Conservation (phyloP, 768 basidiomycete species). For the Exsudoporus frostii region DNA sequence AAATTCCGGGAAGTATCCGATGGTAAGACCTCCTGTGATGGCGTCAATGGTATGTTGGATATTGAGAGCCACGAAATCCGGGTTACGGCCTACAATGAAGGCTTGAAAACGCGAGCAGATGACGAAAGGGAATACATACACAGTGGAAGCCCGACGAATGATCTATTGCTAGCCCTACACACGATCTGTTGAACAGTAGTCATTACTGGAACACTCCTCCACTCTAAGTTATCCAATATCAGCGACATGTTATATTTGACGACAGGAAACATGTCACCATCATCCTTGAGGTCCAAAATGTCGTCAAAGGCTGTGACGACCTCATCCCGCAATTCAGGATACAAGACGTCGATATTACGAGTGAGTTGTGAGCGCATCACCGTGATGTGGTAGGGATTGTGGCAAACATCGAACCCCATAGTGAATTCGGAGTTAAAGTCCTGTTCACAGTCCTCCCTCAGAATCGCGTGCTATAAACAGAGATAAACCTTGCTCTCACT, state of each 20-base stretch:
- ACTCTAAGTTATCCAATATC: conserved; percentile 30
- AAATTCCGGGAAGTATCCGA: conserved; percentile 32
- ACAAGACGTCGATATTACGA: conserved; percentile 36
- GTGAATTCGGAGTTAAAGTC: conserved; percentile 36
- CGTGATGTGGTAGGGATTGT: conserved; percentile 28
- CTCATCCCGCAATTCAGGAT: conserved; percentile 44
- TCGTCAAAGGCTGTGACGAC: conserved; percentile 39
- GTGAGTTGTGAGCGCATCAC: conserved; percentile 31
- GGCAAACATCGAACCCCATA: conserved; percentile 27
- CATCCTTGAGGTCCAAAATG: conserved; percentile 23
- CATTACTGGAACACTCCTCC: conserved; percentile 33
- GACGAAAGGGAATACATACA: conserved; percentile 27
- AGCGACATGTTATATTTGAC: no score
- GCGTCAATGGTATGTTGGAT: conserved; percentile 31
- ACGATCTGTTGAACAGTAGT: conserved; percentile 34
- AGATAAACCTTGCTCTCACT: conserved; percentile 18
- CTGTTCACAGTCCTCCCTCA: conserved; percentile 22
- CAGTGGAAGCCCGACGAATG: conserved; percentile 47
- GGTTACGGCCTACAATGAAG: conserved; percentile 34
- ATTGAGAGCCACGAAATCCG: conserved; percentile 31
- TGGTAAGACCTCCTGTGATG: conserved; percentile 9
- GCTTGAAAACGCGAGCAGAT: neutral
- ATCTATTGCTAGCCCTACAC: conserved; percentile 40
- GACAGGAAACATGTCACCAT: conserved; percentile 4
- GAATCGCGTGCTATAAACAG: neutral